Percentiles rank a stretch among this genome's conserved stretches.
phyloP scores from a whole-genome alignment of 2,329 filamentous ascomycete species.

The Pseudogymnoascus sp. region DNA sequence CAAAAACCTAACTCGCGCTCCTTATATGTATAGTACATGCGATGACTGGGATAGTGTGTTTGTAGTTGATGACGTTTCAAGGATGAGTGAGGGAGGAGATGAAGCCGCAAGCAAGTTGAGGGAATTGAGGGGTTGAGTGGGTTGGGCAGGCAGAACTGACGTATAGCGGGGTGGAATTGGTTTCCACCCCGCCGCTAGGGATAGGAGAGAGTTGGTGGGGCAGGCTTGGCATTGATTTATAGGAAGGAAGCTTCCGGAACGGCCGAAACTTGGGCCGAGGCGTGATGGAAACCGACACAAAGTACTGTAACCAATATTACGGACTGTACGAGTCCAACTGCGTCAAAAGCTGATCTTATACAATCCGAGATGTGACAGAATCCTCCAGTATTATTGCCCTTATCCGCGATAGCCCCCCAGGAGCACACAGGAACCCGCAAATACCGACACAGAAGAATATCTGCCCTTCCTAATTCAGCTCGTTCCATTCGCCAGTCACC shows the following conservation, averaged over 20 bases:
- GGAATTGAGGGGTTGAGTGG: too few species aligned
- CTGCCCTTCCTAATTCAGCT: not conserved
- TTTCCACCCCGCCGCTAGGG: too few species aligned
- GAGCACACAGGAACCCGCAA: not conserved
- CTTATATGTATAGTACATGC: too few species aligned
- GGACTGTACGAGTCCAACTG: constrained; percentile 5
- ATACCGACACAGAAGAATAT: not conserved
- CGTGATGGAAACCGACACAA: not conserved
- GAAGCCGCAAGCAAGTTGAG: too few species aligned
- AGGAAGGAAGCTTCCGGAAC: not conserved
- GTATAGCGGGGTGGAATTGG: too few species aligned
- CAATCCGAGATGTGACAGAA: constrained; percentile 2
- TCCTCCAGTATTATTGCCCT: not conserved
- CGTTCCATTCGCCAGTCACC: not conserved
- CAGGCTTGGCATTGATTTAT: too few species aligned
- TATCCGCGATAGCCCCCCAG: not conserved
- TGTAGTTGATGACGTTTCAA: too few species aligned
- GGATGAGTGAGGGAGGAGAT: too few species aligned
- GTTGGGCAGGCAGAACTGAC: too few species aligned
- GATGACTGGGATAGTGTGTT: too few species aligned
- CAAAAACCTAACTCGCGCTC: too few species aligned
- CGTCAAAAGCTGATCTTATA: constrained; percentile 7
- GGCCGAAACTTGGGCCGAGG: constrained; percentile 1
- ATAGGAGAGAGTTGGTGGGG: too few species aligned
- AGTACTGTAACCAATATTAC: not conserved